Percentiles rank a stretch among this genome's conserved stretches.
These are phyloP conservation scores for Alternaria sp. DNA, from an alignment of 2,329 filamentous ascomycete species.

Conservation along the genomic window DNA sequence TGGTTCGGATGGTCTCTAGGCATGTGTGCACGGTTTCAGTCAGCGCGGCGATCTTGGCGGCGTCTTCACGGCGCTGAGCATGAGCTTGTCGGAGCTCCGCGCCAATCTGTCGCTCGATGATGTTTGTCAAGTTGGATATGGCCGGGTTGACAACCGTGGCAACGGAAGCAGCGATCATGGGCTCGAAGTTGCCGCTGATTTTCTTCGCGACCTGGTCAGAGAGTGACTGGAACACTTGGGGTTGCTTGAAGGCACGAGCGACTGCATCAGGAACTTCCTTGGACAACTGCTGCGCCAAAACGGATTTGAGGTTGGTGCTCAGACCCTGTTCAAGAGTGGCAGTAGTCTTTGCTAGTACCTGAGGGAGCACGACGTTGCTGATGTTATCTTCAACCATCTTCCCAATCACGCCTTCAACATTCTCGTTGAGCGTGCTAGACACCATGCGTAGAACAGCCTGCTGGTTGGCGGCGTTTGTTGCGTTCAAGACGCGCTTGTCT, in stretches of 20 bases:
- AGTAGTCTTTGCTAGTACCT: slow-evolving; percentile 72
- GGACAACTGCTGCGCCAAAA: slow-evolving; percentile 71
- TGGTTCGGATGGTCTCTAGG: slow-evolving; percentile 72
- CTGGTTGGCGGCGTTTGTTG: slow-evolving; percentile 70
- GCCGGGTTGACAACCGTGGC: slow-evolving; percentile 66
- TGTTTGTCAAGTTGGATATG: slow-evolving; percentile 71
- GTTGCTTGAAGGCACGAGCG: slow-evolving; percentile 73
- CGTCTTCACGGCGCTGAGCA: slow-evolving; percentile 61
- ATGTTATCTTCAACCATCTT: slow-evolving; percentile 81
- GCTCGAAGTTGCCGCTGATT: slow-evolving; percentile 73
- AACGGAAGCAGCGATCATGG: slow-evolving; percentile 66
- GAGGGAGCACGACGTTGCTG: slow-evolving; percentile 76
- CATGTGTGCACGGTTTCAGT: slow-evolving; percentile 71
- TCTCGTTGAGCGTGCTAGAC: slow-evolving; percentile 72
- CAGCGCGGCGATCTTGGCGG: slow-evolving; percentile 76
- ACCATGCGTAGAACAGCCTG: slow-evolving; percentile 74
- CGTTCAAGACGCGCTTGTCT: slow-evolving; percentile 72
- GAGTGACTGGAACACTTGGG: slow-evolving; percentile 75
- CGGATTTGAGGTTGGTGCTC: slow-evolving; percentile 70
- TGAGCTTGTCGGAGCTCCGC: slow-evolving; percentile 63
- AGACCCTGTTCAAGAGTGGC: slow-evolving; percentile 77
- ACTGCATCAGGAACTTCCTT: slow-evolving; percentile 78
- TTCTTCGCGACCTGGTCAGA: slow-evolving; percentile 74
- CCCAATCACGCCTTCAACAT: slow-evolving; percentile 77
- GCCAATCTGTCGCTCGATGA: slow-evolving; percentile 70